Conservation (phyloP, 176 grass and related monocot genomes). For the Lolium rigidum region DNA sequence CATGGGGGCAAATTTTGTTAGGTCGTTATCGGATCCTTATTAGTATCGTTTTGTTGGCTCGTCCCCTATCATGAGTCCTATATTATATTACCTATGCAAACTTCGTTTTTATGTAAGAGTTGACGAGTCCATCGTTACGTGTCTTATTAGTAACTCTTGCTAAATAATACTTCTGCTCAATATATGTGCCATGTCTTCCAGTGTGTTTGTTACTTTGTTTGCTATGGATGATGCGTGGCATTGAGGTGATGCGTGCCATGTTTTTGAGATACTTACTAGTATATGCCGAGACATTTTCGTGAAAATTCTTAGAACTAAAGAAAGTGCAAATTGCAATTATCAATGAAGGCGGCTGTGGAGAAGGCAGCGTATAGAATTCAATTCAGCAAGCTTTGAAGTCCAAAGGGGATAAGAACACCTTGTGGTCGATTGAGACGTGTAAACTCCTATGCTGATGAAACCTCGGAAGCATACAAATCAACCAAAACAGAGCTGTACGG, state of each 20-base stretch:
- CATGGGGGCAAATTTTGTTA: slow-evolving; percentile 46
- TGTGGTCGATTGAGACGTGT: background rate
- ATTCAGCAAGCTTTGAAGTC: background rate
- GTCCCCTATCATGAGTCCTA: background rate
- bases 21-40: slow-evolving; percentile 20
- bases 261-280: background rate
- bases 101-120: slow-evolving; percentile 17
- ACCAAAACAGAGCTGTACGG: background rate
- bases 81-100: slow-evolving; percentile 4
- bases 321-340: background rate
- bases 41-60: slow-evolving; percentile 40
- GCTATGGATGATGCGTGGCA: background rate
- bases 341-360: background rate
- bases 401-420: background rate
- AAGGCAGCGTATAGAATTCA: background rate
- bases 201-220: background rate
- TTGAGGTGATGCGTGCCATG: background rate
- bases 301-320: background rate
- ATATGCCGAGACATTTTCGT: background rate
- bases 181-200: background rate
- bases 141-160: background rate
- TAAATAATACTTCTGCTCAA: background rate
- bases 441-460: background rate
- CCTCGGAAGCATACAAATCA: slow-evolving; percentile 5
- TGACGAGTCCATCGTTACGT: too few relatives aligned